Evolutionary conservation across 441 rosid genomes (phyloP), one percentile per base, ranked within the genome.

Genomic region (Erodium moschatum): DNA sequence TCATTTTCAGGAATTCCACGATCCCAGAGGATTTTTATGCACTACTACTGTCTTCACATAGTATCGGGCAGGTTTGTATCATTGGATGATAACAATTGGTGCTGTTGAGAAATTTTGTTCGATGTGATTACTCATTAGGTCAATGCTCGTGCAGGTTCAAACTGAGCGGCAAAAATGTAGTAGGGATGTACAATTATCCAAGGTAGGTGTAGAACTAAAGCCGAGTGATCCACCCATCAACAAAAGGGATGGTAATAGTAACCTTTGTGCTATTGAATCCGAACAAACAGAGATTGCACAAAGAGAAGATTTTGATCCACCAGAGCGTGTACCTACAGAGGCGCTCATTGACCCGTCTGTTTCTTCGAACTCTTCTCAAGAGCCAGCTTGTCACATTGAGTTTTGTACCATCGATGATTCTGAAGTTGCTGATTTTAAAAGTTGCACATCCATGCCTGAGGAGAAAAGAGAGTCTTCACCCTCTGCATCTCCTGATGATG

Each of bases 11-110:
- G 74, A 85, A 90, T 71, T 84, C 84, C 81, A 88, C 87, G 80
- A 79, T 88, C 71, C 80, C 86, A 6, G 86, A 85, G 61, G 80
- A 80, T 70, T 83, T 83, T 12, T 83, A 84, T 50, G 82, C 84
- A 60, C 87, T 90, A 67, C 64, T 92, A 76, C 88, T 74, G 72
- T 86, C 97, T 8, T 85, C 91, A 0, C 85, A 68, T 79, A 73
- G 73, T 69, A 85, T 89, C 0, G 85, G 89, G 52, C 80, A 69
- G 82, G 96, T 92, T 71, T 75, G 89, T 80, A 68, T 72, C 15
- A 4, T 58, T 44, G 40, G 35, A 16, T 40, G 7, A 44, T 44
- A 66, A 67, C 52, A 70, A 74, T 44, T 50, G 27, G 50, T 16
- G 11, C 69, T 48, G 42, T 16, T 0, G 0, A 56, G 6, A 21